A percentile compares a stretch with the other conserved stretches of the same genome.
phyloP scores from a whole-genome alignment of 305 asterid species.

The Fraxinus floribunda region DNA sequence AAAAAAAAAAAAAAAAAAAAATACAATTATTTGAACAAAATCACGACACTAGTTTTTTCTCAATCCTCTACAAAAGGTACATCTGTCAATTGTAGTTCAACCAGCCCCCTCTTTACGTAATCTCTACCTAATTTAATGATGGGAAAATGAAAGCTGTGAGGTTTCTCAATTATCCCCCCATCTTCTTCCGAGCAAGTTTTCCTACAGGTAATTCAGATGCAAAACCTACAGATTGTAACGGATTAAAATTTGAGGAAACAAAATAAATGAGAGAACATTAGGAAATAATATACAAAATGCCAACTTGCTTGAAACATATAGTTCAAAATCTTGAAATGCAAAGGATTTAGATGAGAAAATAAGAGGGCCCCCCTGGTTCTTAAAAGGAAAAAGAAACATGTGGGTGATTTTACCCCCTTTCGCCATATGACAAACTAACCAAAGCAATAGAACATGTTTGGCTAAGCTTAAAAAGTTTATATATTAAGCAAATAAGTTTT shows the following conservation, averaged over 20 bases:
- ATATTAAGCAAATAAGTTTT: not conserved
- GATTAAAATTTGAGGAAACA: not conserved
- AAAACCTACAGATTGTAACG: not conserved
- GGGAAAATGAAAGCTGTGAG: not conserved
- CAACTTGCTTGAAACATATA: not conserved
- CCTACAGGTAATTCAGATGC: not conserved
- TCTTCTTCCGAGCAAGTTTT: not conserved
- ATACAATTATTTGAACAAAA: not conserved
- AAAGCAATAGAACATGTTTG: not conserved
- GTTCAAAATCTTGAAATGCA: not conserved
- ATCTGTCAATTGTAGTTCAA: not conserved
- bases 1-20: not conserved
- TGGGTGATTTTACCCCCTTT: not conserved
- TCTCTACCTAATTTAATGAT: not conserved
- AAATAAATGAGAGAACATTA: not conserved
- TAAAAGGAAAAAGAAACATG: not conserved
- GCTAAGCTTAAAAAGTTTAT: not conserved
- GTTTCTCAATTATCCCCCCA: not conserved
- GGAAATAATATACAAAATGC: not conserved
- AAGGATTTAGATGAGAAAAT: not conserved
- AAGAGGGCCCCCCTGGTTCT: not conserved
- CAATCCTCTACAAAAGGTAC: not conserved
- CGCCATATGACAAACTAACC: not conserved
- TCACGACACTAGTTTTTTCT: not conserved
- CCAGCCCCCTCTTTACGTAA: not conserved